phyloP scores from a whole-genome alignment of 257 asterid genomes.

The Nicotiana noctiflora region DNA sequence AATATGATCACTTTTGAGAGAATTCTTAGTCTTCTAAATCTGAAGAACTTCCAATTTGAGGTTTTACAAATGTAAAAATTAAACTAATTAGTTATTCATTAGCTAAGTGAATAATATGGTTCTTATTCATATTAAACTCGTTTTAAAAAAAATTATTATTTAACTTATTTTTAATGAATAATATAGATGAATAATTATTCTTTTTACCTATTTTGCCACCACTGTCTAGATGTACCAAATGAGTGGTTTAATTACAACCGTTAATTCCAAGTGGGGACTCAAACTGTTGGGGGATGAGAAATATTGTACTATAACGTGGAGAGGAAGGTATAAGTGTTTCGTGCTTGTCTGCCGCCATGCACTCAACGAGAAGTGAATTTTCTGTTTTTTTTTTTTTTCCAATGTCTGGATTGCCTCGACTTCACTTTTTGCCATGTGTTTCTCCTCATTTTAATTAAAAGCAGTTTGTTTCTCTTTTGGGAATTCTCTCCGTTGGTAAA shows the following conservation, averaged over 20 bases:
- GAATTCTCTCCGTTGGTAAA: background rate
- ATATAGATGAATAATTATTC: too few relatives aligned
- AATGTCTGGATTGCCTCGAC: background rate
- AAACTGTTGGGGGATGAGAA: slow-evolving; percentile 27
- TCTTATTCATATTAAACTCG: too few relatives aligned
- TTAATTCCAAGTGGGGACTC: background rate
- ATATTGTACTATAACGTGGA: slow-evolving; percentile 36
- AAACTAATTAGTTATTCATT: too few relatives aligned
- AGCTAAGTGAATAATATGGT: too few relatives aligned
- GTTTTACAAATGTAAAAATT: too few relatives aligned
- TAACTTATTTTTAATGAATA: too few relatives aligned
- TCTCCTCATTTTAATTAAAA: background rate
- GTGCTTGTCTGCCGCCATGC: slow-evolving; percentile 83
- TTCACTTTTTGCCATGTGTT: background rate
- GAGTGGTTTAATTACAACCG: background rate
- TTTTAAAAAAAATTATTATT: too few relatives aligned
- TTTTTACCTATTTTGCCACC: too few relatives aligned
- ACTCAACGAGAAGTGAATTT: slow-evolving; percentile 30
- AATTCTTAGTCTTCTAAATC: too few relatives aligned
- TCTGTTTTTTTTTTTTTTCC: background rate
- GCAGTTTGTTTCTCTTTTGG: background rate
- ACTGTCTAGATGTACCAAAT: background rate
- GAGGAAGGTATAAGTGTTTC: slow-evolving; percentile 62
- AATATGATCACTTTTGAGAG: too few relatives aligned
- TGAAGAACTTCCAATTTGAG: too few relatives aligned